These are phyloP conservation scores for Cercospora janseana DNA, from an alignment of 2,329 filamentous ascomycete genomes.

Conservation along the genomic window DNA sequence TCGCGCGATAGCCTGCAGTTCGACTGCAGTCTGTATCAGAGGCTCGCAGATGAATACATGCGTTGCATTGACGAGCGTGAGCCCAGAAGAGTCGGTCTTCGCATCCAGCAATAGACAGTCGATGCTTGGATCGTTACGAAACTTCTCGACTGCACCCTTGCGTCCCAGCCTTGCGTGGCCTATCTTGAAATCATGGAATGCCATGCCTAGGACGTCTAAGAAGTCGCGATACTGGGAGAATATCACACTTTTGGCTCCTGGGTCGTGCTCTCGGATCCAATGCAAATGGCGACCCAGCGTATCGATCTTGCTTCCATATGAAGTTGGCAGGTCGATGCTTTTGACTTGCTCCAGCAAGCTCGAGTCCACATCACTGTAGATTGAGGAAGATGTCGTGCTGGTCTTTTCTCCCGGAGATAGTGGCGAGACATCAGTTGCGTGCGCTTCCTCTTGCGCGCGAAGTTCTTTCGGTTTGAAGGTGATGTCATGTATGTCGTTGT, in stretches of 20 bases:
- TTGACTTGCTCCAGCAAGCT: conserved; percentile 76
- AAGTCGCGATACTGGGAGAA: conserved; percentile 91
- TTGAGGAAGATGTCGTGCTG: conserved; percentile 47
- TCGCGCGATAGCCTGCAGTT: conserved; percentile 90
- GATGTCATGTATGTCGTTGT: conserved; percentile 77
- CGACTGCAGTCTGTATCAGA: conserved; percentile 86
- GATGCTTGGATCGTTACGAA: conserved; percentile 69
- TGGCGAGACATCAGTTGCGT: background rate
- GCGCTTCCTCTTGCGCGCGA: conserved; percentile 60
- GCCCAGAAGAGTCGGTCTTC: conserved; percentile 79
- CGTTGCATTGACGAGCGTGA: conserved; percentile 89
- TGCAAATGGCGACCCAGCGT: conserved; percentile 70
- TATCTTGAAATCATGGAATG: conserved; percentile 70
- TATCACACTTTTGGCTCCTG: conserved; percentile 86
- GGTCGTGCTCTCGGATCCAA: conserved; percentile 80
- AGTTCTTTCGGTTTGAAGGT: conserved; percentile 74
- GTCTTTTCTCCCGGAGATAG: conserved; percentile 61
- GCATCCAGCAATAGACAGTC: conserved; percentile 90
- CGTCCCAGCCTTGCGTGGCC: conserved; percentile 69
- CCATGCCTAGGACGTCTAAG: conserved; percentile 67
- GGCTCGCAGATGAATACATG: conserved; percentile 96
- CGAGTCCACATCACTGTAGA: conserved; percentile 75
- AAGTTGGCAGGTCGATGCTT: conserved; percentile 66
- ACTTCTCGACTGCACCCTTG: conserved; percentile 67
- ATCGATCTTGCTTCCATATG: conserved; percentile 89